Evolutionary conservation across 2,329 filamentous ascomycete genomes (phyloP), one percentile per base, ranked within the genome.

Genomic region (Xylariomycetidae sp.): DNA sequence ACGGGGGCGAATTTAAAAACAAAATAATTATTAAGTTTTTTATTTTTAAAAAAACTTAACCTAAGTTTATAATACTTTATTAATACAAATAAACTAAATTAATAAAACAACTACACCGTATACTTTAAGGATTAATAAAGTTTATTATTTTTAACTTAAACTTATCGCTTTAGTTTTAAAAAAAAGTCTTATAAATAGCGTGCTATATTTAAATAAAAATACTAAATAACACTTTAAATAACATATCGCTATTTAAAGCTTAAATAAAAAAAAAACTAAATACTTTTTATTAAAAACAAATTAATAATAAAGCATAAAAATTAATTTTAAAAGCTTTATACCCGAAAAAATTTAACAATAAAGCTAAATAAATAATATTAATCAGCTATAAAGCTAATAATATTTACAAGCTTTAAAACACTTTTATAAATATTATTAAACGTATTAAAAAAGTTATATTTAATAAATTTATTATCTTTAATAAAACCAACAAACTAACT

Each of bases 221-320:
- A n/a, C 10, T 28, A 28, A 28, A 28, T 28, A 28, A 16, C 18
- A 28, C 14, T n/a, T 28, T 28, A n/a, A 28, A 28, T 16, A 14
- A 16, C 18, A 28, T 28, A 28, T 28, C 18, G 10, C 10, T 28
- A 13, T 28, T n/a, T 16, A 16, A 28, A 28, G 26, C 14, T 28
- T 28, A 28, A 28, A 28, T 16, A 5, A 14, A 14, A 14, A 12
- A 28, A 28, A 28, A 28, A 14, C 26, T 16, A 10, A 28, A 28
- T 28, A n/a, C 10, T 15, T 13, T n/a, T 10, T 28, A 13, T 28
- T 28, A 28, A 14, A 28, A 28, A 28, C 26, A 16, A 5, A 12
- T 28, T n/a, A 14, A 16, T 28, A 13, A n/a, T 14, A 28, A 14
- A 14, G 26, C 15, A n/a, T 28, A 28, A 6, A 28, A 28, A 14